Evolutionary conservation across 192 early-diverging fungal genomes (phyloP), one percentile per base, ranked within the genome.

Genomic region (Coemansia sp.): DNA sequence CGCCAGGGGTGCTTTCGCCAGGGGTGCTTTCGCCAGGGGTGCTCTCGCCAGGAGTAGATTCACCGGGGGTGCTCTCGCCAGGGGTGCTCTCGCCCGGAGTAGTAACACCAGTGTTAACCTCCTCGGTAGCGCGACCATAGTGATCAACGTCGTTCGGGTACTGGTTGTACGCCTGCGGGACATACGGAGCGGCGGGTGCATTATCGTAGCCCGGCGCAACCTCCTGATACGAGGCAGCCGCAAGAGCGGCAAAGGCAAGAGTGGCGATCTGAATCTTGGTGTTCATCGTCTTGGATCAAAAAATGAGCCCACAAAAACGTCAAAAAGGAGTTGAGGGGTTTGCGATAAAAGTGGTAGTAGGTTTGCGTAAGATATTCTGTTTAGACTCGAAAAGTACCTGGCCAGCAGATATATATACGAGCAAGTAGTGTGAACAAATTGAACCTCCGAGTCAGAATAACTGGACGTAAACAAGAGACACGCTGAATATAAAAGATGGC

Each of bases 261-360:
- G 77, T 80, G 29, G 77, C 68, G 58, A 80, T 74, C 68, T 74
- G 71, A 29, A 80, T 74, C 71, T 80, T 80, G 77, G 68, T 67
- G 35, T 71, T 70, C 77, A 80, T 80, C 31, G 48, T 53, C 19
- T 49, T 7, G 7, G 21, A 19, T 49, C 2, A 49, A 49, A 21
- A 21, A 49, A 21, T 8, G 31, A 35, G 6, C 31, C 31, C 31
- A 35, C 31, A 35, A 35, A 35, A 35, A 35, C 31, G 31, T 35
- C 4, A 35, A 58, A 52, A 26, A 49, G 47, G 17, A 21, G 2
- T n/a, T 2, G 6, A 50, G 49, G 22, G 49, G 14, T 14, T 1
- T 49, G 21, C 48, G 48, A 21, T 49, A 49, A 10, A 49, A 49
- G 12, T 7, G 0, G 48, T 17, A 8, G 8, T 49, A 21, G 48